Conservation (phyloP, 2,329 filamentous ascomycete species). For the Microdochium trichocladiopsis region DNA sequence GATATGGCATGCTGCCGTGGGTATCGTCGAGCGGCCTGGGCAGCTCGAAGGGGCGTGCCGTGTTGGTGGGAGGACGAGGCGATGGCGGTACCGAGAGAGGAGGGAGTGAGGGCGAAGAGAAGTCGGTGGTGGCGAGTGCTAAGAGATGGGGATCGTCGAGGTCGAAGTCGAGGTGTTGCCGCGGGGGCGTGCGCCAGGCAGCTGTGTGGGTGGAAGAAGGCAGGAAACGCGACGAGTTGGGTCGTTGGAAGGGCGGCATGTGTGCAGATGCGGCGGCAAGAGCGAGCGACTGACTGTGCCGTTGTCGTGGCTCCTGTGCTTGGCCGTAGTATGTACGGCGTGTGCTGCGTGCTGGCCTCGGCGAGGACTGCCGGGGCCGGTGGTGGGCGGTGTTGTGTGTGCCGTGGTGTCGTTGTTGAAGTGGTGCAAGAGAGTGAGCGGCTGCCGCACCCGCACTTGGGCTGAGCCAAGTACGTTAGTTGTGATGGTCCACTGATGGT, state of each 20-base stretch:
- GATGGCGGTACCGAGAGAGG: slow-evolving; percentile 6
- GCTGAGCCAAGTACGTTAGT: too few relatives aligned
- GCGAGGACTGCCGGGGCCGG: not conserved
- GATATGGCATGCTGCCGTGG: slow-evolving; percentile 11
- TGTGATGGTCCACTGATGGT: not conserved
- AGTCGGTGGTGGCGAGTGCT: slow-evolving; percentile 3
- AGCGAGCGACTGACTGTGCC: too few relatives aligned
- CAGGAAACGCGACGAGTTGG: not conserved
- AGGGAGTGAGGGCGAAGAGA: slow-evolving; percentile 20
- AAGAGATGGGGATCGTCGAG: slow-evolving; percentile 1
- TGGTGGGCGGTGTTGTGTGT: not conserved
- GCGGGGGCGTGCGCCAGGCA: slow-evolving; percentile 1
- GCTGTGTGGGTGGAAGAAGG: not conserved
- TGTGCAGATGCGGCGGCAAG: not conserved
- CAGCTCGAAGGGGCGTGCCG: not conserved
- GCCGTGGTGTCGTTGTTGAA: not conserved
- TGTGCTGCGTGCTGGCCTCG: not conserved
- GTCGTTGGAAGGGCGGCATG: not conserved
- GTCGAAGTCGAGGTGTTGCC: not conserved
- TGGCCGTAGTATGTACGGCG: not conserved
- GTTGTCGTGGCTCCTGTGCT: not conserved
- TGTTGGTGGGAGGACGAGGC: not conserved
- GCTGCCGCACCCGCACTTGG: too few relatives aligned
- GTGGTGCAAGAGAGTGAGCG: not conserved
- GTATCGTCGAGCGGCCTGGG: slow-evolving; percentile 8